Evolutionary conservation across 371 early-diverging fungal species (phyloP), one percentile per base, ranked within the genome.

Genomic region (Nematocida minor): DNA sequence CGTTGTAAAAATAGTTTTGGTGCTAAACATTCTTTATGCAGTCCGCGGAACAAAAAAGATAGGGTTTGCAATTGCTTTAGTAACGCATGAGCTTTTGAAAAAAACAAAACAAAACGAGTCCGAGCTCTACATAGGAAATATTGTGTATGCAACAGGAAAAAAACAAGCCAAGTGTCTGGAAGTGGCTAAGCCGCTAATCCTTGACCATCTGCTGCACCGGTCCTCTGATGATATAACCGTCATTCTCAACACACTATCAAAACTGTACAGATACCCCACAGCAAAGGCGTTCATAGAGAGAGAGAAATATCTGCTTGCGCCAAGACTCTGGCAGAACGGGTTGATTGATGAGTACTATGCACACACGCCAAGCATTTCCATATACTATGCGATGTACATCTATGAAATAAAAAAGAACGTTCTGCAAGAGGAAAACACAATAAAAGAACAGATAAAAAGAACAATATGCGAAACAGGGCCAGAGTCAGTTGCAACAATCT

Each of bases 21-120:
- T 53, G 4, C 27, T 66, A n/a, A 74, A 74, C 51, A 74, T 74
- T 53, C 64, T 74, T 11, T 74, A 74, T 53, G 18, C 46, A 20
- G 41, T 53, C 4, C 27, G 42, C 6, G 46, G 54, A 16, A 38
- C 64, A 16, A 25, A 27, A 27, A 60, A 55, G 29, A 32, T 74
- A 34, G 77, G 32, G 2, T 74, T 74, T 74, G 63, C 64, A 47
- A 4, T 29, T 7, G 63, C 77, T 22, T 41, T 74, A 2, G 53
- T 74, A 6, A 27, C 31, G 16, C 47, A 42, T 18, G 55, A 69
- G 27, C n/a, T 54, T 1, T 0, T 20, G 6, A 48, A 32, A n/a
- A 55, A 44, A 41, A n/a, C n/a, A n/a, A n/a, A n/a, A n/a, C n/a
- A n/a, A n/a, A n/a, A n/a, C n/a, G 27, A 53, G 55, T 20, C 7